Evolutionary conservation across 2,329 filamentous ascomycete species (phyloP), one percentile per base, ranked within the genome.

Genomic region (Pseudogymnoascus sp.): DNA sequence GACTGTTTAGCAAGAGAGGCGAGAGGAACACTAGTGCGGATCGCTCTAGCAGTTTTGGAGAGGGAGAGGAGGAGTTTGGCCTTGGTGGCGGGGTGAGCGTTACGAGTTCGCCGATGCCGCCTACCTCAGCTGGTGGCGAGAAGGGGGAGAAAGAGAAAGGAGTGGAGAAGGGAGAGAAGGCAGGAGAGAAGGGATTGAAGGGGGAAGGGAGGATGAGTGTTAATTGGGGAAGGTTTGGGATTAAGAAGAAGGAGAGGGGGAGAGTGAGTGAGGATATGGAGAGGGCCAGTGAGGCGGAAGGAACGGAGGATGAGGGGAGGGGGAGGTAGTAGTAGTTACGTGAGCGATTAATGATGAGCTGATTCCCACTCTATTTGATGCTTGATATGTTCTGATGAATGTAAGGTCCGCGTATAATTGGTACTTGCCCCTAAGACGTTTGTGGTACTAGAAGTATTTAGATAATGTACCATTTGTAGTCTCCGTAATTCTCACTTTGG

Each of bases 21-120:
- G 59, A 38, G 33, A 61, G 80, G 70, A 84, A 83, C 64, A 71
- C 77, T 37, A 82, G 82, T 24, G 76, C 76, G 5, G 83, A 86
- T 60, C 79, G 83, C 47, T 82, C 82, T 11, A 85, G 82, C 70
- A 81, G 68, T 44, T 64, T 86, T 62, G 82, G 82, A 16, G 83
- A 84, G 42, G 81, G 84, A 56, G 70, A 79, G 6, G 80, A 76
- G 21, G 82, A 84, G 79, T 81, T 16, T 67, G 63, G 24, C 60
- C 56, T 31, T 65, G 68, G 6, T 65, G 69, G 7, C 72, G 81
- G 16, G 81, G 81, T 7, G 79, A 79, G 61, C 83, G 82, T 72
- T 78, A 79, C 42, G 83, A 86, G 26, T 86, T 83, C 67, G 29
- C 50, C 50, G 1, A 56, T 56, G 50, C 50, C 50, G 10, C 50